Base-by-base conservation (phyloP, 2,329 filamentous ascomycete species). In the Sordariomycetes sp. region DNA sequence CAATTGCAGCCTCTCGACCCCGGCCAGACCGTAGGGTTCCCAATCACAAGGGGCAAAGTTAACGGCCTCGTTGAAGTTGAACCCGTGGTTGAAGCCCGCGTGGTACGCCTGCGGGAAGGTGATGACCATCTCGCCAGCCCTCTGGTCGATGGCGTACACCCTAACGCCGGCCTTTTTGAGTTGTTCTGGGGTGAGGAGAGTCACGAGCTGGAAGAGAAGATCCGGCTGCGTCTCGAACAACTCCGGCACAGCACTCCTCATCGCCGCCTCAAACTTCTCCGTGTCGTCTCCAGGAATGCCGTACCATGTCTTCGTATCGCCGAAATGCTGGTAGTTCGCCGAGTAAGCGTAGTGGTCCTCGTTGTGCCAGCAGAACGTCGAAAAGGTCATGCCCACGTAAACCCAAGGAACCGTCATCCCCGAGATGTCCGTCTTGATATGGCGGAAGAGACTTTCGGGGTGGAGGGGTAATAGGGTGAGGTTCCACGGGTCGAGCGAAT, bases 321-420 rank as follows among this genome's bases (percentile, higher is more conserved):
- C 94, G 65, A 99, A 95, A 65, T 99, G 94, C 68, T 99, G 94
- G 65, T 97, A 99, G 63, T 99, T 99, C 56, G 94, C 88, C 0
- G 94, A 99, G 68, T 97, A 99, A 1, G 94, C 87, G 67, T 96
- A 96, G 67, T 99, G 94, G 65, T 99, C 94, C 66, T 99, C 94
- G 62, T 96, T 96, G 69, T 99, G 94, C 94, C 94, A 99, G 70
- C 94, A 99, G 67, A 99, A 99, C 0, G 94, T 97, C 0, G 94
- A 99, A 68, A 99, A 99, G 45, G 95, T 95, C 94, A 99, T 99
- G 60, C 94, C 94, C 3, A 99, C 94, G 67, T 99, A 99, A 3
- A 99, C 84, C 94, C 94, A 99, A 0, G 94, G 94, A 8, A 99
- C 92, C 0, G 94, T 99, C 94, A 99, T 99, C 42, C 94, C 94